phyloP scores from a whole-genome alignment of 805 yeast species.

The Lipomyces sp. region DNA sequence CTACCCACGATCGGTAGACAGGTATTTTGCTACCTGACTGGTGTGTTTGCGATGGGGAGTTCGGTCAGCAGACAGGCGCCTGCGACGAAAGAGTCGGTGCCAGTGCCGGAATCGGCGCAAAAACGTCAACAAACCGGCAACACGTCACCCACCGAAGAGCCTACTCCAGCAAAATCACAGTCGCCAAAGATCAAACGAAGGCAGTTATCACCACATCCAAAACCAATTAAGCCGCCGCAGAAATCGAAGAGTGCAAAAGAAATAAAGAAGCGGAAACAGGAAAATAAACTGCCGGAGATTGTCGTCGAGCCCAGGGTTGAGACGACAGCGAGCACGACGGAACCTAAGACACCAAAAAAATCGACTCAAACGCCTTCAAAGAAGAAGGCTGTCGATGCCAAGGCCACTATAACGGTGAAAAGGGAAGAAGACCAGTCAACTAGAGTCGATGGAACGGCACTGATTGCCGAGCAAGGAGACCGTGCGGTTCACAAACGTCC shows the following conservation, averaged over 20 bases:
- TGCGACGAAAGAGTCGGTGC: not conserved
- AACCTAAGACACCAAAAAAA: not conserved
- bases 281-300: not conserved
- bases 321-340: not conserved
- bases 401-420: not conserved
- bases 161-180: constrained; percentile 1
- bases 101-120: not conserved
- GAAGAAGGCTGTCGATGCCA: not conserved
- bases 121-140: not conserved
- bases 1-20: not conserved
- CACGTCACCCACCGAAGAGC: not conserved
- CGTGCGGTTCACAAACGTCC: not conserved
- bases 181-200: not conserved
- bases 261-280: not conserved
- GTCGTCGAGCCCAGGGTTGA: not conserved
- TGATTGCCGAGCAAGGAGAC: not conserved
- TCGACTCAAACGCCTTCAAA: not conserved
- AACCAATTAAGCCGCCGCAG: not conserved
- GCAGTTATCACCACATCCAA: not conserved
- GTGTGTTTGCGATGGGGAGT: not conserved
- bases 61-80: not conserved
- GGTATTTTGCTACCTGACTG: not conserved
- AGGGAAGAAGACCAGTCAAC: not conserved
- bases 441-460: not conserved
- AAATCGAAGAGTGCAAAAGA: not conserved